Percentiles rank a stretch among this genome's conserved stretches.
Conservation (phyloP, 345 rosid genomes). For the Syzygium grande region DNA sequence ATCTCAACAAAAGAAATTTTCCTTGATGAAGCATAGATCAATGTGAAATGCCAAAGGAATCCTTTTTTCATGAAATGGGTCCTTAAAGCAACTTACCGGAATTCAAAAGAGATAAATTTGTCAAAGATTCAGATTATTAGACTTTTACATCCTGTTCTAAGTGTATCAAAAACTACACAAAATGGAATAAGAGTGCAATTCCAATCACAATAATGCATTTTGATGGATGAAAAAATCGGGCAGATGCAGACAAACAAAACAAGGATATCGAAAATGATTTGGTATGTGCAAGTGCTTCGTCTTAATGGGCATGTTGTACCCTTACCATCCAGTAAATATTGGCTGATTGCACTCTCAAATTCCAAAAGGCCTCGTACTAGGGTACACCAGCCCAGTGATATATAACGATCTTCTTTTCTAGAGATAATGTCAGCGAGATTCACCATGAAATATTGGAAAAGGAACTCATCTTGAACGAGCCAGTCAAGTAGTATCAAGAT, state of each 20-base stretch:
- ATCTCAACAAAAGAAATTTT: background rate
- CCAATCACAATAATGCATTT: background rate
- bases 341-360: conserved; percentile 35
- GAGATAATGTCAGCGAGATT: conserved; percentile 34
- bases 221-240: background rate
- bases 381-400: conserved; percentile 78
- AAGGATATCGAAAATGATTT: background rate
- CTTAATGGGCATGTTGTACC: background rate
- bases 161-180: background rate
- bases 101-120: background rate
- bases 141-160: background rate
- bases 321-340: conserved; percentile 44
- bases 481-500: conserved; percentile 52
- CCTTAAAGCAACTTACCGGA: background rate
- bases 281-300: background rate
- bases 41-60: background rate
- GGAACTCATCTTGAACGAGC: conserved; percentile 63
- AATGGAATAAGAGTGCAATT: background rate
- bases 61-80: background rate
- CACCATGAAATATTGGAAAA: conserved; percentile 39
- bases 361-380: conserved; percentile 61
- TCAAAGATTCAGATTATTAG: background rate
- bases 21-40: background rate
- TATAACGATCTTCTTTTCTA: conserved; percentile 57
- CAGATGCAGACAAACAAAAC: background rate